Evolutionary conservation across 441 rosid genomes (phyloP).

Genomic region (Adansonia madagascariensis): DNA sequence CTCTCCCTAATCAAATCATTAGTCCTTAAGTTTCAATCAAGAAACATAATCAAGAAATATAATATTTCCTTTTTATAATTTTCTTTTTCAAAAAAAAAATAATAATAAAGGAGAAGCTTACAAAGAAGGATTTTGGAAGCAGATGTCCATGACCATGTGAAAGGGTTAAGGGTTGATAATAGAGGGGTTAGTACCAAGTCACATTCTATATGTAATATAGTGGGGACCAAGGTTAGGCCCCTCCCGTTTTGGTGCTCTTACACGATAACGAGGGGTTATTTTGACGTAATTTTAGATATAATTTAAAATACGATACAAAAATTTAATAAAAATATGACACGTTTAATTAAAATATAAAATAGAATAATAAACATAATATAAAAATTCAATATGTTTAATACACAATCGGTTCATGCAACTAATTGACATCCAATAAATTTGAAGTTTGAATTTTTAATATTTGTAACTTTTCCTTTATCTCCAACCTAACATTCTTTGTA

Average conservation of each 20-base stretch:
- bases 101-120: conserved; percentile 22
- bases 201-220: conserved; percentile 44
- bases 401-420: no score
- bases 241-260: not conserved
- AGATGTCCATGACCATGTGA: conserved; percentile 13
- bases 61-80: not conserved
- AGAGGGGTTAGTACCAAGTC: conserved; percentile 48
- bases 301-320: no score
- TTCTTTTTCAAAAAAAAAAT: not conserved
- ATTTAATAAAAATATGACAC: no score
- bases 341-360: no score
- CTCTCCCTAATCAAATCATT: conserved; percentile 1
- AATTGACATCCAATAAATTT: no score
- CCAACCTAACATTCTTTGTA: no score
- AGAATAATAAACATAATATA: no score
- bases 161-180: conserved; percentile 30
- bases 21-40: conserved; percentile 22
- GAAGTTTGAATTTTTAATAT: no score
- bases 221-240: conserved; percentile 36
- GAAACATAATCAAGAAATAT: not conserved
- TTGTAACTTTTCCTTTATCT: no score
- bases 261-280: not conserved
- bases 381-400: no score
- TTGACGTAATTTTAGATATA: not conserved
- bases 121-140: conserved; percentile 34